Base-by-base conservation (phyloP, 2,329 filamentous ascomycete genomes). In the Talaromyces sp. region DNA sequence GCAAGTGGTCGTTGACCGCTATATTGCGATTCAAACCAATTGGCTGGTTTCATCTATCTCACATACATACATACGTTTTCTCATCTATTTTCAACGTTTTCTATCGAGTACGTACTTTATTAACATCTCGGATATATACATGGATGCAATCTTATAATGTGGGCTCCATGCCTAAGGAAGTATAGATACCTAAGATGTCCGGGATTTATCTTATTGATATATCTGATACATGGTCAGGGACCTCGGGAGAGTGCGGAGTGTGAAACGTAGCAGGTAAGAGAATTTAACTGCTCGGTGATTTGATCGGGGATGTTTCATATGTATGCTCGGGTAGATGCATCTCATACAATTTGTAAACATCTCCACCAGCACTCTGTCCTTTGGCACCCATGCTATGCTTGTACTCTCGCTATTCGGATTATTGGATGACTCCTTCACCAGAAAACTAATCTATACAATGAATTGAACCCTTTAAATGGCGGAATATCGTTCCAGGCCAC, bases 1-100 rank as follows among this genome's bases (percentile, higher is more conserved):
- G 33, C n/a, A 35, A 56, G 33, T 33, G 7, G 22, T 56, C n/a
- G 52, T 56, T 56, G 52, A 56, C 52, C 52, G 52, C 52, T 37
- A 56, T 15, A 39, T 56, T 22, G 31, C 8, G 9, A n/a, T 37
- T 22, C 31, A 39, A 22, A 3, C 31, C 15, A 22, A 56, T 56
- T 56, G 52, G 52, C n/a, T 13, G n/a, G 10, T 22, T 54, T 37
- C n/a, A 56, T 56, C 31, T 37, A 37, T 37, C 31, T 37, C 15
- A 22, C n/a, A n/a, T 31, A 31, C 27, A 31, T 31, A 31, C 27
- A 31, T 31, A 31, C 27, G 27, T 31, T 31, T 31, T 31, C 27
- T 7, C 27, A 31, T 31, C 27, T 31, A 6, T 31, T 31, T 31
- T 31, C 27, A 31, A 31, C 1, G 27, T 31, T 31, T 31, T 6